Conservation (phyloP, 1,284 basidiomycete species). For the Anthracocystis panici-leucophaei region DNA sequence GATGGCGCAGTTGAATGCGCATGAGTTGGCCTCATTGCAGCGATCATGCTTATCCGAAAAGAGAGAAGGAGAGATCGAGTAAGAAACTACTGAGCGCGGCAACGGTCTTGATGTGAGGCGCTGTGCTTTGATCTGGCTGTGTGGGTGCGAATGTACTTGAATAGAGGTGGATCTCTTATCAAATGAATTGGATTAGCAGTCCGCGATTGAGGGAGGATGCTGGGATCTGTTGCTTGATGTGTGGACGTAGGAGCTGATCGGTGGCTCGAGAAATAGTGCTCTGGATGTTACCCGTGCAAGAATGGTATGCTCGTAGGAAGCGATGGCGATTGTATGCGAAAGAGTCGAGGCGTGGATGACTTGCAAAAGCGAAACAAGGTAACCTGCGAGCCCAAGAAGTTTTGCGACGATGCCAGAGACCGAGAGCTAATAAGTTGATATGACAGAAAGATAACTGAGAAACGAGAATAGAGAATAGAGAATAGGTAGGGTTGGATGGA, state of each 20-base stretch:
- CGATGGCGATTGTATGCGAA: constrained; percentile 13
- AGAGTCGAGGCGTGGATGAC: constrained; percentile 11
- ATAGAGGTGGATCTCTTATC: background rate
- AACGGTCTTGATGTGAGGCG: background rate
- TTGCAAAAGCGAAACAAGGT: constrained; percentile 13
- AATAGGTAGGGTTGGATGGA: background rate
- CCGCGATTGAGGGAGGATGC: background rate
- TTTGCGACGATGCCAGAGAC: constrained; percentile 4
- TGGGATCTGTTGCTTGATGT: background rate
- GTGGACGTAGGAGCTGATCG: background rate
- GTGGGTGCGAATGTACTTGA: background rate
- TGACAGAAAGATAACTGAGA: background rate
- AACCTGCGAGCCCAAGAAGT: constrained; percentile 9
- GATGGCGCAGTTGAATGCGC: constrained; percentile 43
- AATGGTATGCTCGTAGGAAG: constrained; percentile 10
- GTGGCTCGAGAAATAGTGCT: background rate
- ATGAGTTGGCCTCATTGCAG: constrained; percentile 58
- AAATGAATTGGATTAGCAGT: background rate
- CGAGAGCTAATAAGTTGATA: background rate
- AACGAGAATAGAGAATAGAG: background rate
- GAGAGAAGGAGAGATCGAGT: background rate
- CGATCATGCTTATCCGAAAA: constrained; percentile 47
- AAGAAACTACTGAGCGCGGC: background rate
- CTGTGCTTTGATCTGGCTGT: background rate
- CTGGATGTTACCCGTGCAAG: constrained; percentile 4